Percentiles rank a stretch among this genome's conserved stretches.
phyloP scores from a whole-genome alignment of 1,139 yeast species.

The Sugiyamaella novakii region DNA sequence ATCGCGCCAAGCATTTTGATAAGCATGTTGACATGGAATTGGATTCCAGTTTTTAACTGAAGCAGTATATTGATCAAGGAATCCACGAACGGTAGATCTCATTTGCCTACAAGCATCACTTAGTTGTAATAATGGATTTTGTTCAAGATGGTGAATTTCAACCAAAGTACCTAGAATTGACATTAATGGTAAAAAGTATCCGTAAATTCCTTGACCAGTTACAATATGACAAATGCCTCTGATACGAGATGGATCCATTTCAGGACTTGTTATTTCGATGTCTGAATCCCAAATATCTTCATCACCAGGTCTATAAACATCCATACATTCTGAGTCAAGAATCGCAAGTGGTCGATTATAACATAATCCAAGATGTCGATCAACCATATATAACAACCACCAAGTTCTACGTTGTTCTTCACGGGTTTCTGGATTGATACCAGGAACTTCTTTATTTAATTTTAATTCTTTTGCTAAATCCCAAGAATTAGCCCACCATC shows the following conservation, averaged over 20 bases:
- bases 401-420: slow-evolving; percentile 49
- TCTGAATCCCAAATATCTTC: slow-evolving; percentile 43
- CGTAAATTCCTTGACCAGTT: slow-evolving; percentile 35
- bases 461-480: slow-evolving; percentile 41
- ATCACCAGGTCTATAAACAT: slow-evolving; percentile 42
- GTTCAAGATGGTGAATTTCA: slow-evolving; percentile 34
- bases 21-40: slow-evolving; percentile 31
- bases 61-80: slow-evolving; percentile 31
- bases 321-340: slow-evolving; percentile 42
- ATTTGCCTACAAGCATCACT: slow-evolving; percentile 27
- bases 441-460: slow-evolving; percentile 39
- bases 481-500: slow-evolving; percentile 47
- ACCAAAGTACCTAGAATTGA: slow-evolving; percentile 34
- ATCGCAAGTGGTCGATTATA: slow-evolving; percentile 43
- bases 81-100: slow-evolving; percentile 29
- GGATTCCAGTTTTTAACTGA: slow-evolving; percentile 33
- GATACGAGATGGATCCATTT: slow-evolving; percentile 31
- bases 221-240: slow-evolving; percentile 30
- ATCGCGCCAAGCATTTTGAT: slow-evolving; percentile 35
- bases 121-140: slow-evolving; percentile 29
- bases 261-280: slow-evolving; percentile 31
- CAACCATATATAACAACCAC: slow-evolving; percentile 49
- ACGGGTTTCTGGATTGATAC: slow-evolving; percentile 39
- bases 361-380: slow-evolving; percentile 46
- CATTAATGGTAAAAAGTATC: slow-evolving; percentile 36